Conservation (phyloP, 306 rosid species). For the Lagenaria siceraria region DNA sequence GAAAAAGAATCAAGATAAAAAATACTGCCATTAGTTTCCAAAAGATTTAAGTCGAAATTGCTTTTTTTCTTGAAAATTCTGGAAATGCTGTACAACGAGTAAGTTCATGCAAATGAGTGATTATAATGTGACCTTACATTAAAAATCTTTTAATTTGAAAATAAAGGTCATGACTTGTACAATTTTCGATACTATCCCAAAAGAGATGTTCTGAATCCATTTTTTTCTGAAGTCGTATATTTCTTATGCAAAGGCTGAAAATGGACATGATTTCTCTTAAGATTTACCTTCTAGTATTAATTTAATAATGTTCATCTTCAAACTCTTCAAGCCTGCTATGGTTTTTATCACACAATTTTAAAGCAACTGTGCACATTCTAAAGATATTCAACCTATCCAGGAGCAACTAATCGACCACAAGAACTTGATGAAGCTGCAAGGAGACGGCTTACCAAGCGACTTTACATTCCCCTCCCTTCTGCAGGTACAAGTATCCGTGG, state of each 20-base stretch:
- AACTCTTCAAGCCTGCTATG: not conserved
- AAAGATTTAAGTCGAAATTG: not conserved
- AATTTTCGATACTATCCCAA: not conserved
- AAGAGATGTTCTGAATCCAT: not conserved
- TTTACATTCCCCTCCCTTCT: slow-evolving; percentile 84
- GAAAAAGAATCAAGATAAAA: not conserved
- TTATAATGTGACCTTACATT: not conserved
- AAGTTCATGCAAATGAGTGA: not conserved
- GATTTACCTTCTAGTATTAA: not conserved
- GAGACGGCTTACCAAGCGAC: slow-evolving; percentile 84
- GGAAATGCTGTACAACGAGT: not conserved
- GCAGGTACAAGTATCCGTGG: slow-evolving; percentile 38
- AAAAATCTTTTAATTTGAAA: not conserved
- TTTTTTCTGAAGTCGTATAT: not conserved
- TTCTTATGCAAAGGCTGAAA: not conserved
- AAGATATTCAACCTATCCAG: slow-evolving; percentile 26
- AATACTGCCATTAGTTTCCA: not conserved
- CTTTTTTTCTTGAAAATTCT: not conserved
- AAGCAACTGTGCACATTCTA: slow-evolving; percentile 1
- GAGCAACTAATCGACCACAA: slow-evolving; percentile 94
- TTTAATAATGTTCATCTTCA: not conserved
- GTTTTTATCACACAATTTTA: not conserved
- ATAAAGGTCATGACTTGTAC: not conserved
- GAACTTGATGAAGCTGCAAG: slow-evolving; percentile 98
- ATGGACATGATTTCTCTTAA: not conserved